phyloP scores from a whole-genome alignment of 768 basidiomycete genomes.

The Phaeotremella fagi region DNA sequence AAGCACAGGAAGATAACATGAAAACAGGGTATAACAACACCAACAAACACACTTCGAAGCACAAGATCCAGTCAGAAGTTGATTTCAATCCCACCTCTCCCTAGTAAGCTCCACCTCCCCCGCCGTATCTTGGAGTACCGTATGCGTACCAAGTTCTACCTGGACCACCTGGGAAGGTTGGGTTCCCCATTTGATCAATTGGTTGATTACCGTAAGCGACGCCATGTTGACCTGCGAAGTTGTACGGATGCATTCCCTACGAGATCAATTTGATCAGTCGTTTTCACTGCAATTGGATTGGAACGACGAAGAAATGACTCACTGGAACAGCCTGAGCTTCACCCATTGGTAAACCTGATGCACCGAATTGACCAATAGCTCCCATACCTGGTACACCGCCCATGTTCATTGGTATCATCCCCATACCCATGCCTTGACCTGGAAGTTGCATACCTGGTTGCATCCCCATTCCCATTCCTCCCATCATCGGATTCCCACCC shows the following conservation, averaged over 20 bases:
- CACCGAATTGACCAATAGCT: conserved; percentile 11
- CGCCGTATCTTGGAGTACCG: conserved; percentile 25
- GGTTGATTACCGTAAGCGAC: conserved; percentile 37
- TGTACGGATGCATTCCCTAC: conserved; percentile 45
- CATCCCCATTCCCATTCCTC: conserved; percentile 26
- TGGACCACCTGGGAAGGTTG: conserved; percentile 37
- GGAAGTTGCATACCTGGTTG: conserved; percentile 12
- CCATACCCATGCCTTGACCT: conserved; percentile 4
- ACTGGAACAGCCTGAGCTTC: conserved; percentile 42
- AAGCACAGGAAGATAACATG: no score
- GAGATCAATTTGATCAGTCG: not conserved
- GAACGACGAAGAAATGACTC: conserved; percentile 7
- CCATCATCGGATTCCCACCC: conserved; percentile 21
- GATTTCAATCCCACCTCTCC: no score
- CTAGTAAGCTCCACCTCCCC: not conserved
- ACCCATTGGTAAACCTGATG: conserved; percentile 15
- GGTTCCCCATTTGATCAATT: conserved; percentile 38
- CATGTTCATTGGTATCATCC: conserved; percentile 9
- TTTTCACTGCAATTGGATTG: not conserved
- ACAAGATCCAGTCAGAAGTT: no score
- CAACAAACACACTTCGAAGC: no score
- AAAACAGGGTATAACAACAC: no score
- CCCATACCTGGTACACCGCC: conserved; percentile 17
- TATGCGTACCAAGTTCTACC: conserved; percentile 36
- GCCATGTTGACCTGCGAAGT: conserved; percentile 29